Evolutionary conservation across 73 alveolate species (phyloP), one percentile per base, ranked within the genome.

Genomic region (Symbiodinium natans): DNA sequence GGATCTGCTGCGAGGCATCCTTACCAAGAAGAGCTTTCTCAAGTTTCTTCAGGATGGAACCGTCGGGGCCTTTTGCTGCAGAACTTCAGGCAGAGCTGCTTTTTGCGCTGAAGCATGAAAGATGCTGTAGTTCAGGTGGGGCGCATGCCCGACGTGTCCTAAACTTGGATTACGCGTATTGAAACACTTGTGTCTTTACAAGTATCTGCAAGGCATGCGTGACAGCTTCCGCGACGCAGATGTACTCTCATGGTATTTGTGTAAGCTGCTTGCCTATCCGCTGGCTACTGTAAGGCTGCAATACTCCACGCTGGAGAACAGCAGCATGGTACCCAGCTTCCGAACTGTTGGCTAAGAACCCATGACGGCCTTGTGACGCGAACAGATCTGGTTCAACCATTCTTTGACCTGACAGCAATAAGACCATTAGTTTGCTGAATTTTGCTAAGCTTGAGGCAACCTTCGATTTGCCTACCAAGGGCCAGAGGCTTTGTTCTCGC

Each of bases 1-100:
- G 95, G 95, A 88, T 40, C 46, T 88, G 68, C 54, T 92, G 90
- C 89, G 52, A 34, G 98, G 98, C 90, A 92, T 92, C 89, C 46
- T 92, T 39, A 73, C 98, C 41, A 92, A 92, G 40, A 92, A 92
- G 98, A 92, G 82, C 73, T 92, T 54, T 41, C 46, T 92, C 56
- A 92, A 74, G 89, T 92, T 92, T 90, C 42, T 92, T 54, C 98
- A 74, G 75, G 98, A 92, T 34, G 98, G 98, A 6, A 88, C 95
- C 0, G 95, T 31, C 41, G 41, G 7, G 54, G 40, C 40, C 93
- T 84, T n/a, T 8, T 4, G 13, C 10, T 52, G 2, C 40, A 71
- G 34, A 3, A 27, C 34, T 29, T 0, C 36, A 25, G 19, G 80
- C 29, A 63, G 38, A 8, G 33, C 38, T 13, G 80, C 36, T n/a